Conservation (phyloP, 1,284 basidiomycete species). For the Schizophyllum amplum region DNA sequence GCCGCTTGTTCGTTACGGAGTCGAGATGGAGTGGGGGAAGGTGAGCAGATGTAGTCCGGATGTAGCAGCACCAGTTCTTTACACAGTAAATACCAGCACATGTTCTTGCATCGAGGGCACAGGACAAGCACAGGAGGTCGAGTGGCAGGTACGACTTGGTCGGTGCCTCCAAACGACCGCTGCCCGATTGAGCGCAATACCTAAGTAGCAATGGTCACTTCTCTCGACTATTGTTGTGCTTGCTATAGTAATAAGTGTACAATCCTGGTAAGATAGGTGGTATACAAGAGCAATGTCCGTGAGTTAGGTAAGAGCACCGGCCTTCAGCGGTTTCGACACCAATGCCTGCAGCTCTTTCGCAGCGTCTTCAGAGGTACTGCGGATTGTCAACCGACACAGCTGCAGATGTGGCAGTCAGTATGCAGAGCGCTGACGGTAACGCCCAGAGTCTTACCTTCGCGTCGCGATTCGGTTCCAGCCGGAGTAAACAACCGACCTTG, state of each 20-base stretch:
- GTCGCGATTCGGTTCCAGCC: constrained; percentile 91
- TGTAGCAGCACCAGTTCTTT: too few species aligned
- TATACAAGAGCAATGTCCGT: constrained; percentile 7
- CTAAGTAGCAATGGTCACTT: too few species aligned
- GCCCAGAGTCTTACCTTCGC: constrained; percentile 82
- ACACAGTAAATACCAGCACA: too few species aligned
- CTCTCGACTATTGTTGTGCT: neutral
- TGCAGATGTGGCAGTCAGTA: constrained; percentile 23
- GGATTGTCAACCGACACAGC: constrained; percentile 90
- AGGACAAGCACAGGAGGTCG: too few species aligned
- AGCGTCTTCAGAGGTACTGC: constrained; percentile 92
- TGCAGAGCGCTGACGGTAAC: too few species aligned
- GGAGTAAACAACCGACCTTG: constrained; percentile 91
- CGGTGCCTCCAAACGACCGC: too few species aligned
- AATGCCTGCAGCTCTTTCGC: constrained; percentile 73
- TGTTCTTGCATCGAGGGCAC: too few species aligned
- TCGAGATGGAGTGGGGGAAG: neutral
- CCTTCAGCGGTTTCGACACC: constrained; percentile 47
- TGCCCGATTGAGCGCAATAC: too few species aligned
- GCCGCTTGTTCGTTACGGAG: neutral
- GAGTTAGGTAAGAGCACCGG: constrained; percentile 9
- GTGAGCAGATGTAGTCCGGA: too few species aligned
- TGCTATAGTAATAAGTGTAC: neutral
- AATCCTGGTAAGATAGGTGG: constrained; percentile 1
- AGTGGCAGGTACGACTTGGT: too few species aligned